Percentiles rank a stretch among this genome's conserved stretches.
Evolutionary conservation across 495 filamentous ascomycete species (phyloP).

Genomic region (Hyaloscypha hepaticicola): DNA sequence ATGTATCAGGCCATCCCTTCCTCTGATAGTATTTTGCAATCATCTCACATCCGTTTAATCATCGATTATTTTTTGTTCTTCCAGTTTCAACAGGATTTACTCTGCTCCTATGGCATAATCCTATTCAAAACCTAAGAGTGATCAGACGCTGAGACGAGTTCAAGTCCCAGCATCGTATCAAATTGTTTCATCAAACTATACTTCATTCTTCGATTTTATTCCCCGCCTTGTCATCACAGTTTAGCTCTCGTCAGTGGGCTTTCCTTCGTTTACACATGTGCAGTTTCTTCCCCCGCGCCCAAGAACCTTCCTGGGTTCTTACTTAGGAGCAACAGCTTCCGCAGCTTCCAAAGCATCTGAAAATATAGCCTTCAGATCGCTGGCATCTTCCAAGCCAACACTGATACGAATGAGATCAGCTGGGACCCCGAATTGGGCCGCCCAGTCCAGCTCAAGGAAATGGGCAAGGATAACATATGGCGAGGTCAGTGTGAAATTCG

Average conservation of each 20-base stretch:
- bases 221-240: neutral
- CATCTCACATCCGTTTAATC: no score
- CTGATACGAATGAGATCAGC: constrained; percentile 79
- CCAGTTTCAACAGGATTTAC: no score
- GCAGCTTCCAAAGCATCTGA: constrained; percentile 48
- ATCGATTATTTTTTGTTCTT: no score
- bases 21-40: no score
- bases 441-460: constrained; percentile 90
- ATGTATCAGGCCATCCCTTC: no score
- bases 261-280: neutral
- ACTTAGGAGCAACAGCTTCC: constrained; percentile 33
- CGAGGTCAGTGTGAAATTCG: constrained; percentile 89
- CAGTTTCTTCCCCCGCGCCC: neutral
- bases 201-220: no score
- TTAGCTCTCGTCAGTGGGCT: neutral
- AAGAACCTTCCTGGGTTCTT: neutral
- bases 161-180: no score
- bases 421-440: constrained; percentile 73
- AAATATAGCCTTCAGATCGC: constrained; percentile 55
- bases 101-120: no score
- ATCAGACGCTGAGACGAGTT: no score
- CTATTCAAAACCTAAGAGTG: no score
- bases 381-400: constrained; percentile 81
- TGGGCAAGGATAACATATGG: constrained; percentile 93
- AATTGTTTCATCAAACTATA: no score